Percentiles rank a stretch among this genome's conserved stretches.
phyloP scores from a whole-genome alignment of 805 yeast genomes.

The Nakazawaea peltata region DNA sequence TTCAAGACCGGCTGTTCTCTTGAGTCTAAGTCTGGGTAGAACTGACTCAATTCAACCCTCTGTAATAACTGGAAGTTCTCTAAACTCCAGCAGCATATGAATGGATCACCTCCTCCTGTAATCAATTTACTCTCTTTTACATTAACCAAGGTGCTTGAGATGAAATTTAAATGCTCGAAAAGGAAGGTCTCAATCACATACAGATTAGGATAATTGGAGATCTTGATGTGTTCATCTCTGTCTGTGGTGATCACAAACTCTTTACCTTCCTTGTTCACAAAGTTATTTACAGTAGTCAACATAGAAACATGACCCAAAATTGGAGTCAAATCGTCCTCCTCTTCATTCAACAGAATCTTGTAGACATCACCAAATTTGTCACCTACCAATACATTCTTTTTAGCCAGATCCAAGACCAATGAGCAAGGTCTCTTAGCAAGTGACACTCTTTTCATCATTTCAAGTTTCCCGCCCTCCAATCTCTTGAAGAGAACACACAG shows the following conservation, averaged over 20 bases:
- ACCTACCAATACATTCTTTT: constrained; percentile 54
- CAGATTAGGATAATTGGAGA: constrained; percentile 72
- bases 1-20: constrained; percentile 5
- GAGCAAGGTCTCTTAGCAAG: constrained; percentile 94
- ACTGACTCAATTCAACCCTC: constrained; percentile 38
- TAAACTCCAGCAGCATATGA: constrained; percentile 77
- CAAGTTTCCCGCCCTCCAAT: constrained; percentile 23
- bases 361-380: constrained; percentile 98
- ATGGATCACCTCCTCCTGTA: constrained; percentile 90
- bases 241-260: constrained; percentile 70
- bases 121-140: constrained; percentile 40
- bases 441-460: constrained; percentile 56
- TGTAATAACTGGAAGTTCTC: constrained; percentile 29
- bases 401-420: constrained; percentile 48
- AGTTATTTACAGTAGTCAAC: constrained; percentile 69
- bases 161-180: constrained; percentile 81
- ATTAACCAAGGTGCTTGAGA: constrained; percentile 58
- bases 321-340: constrained; percentile 39
- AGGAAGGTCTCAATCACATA: constrained; percentile 75
- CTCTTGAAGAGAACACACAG: constrained; percentile 56
- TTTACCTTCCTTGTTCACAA: constrained; percentile 32
- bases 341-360: constrained; percentile 35
- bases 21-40: constrained; percentile 8
- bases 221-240: constrained; percentile 92
- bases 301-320: constrained; percentile 94